A percentile compares a stretch with the other conserved stretches of the same genome.
phyloP scores from a whole-genome alignment of 164 flowering plant species.

The Berberis thunbergii region DNA sequence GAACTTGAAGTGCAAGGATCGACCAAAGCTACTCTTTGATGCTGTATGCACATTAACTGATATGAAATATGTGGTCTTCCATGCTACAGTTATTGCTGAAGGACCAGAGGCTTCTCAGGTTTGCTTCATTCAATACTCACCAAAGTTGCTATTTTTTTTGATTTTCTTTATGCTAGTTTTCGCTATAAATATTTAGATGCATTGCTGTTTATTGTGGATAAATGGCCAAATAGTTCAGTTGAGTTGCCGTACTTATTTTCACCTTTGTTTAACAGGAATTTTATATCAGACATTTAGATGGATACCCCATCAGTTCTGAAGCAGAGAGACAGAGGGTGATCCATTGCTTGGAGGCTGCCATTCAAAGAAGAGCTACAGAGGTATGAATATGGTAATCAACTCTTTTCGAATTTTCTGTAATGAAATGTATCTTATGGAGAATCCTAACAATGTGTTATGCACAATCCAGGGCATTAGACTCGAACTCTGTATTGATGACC shows the following conservation, averaged over 20 bases:
- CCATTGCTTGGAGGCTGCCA: constrained; percentile 1
- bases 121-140: background rate
- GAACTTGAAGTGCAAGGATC: constrained; percentile 54
- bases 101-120: constrained; percentile 40
- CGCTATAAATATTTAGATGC: too few relatives aligned
- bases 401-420: background rate
- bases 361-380: constrained; percentile 2
- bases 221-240: background rate
- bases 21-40: constrained; percentile 72
- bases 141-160: background rate
- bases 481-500: constrained; percentile 2
- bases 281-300: constrained; percentile 3
- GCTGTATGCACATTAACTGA: constrained; percentile 68
- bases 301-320: constrained; percentile 3
- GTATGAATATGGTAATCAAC: background rate
- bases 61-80: constrained; percentile 81
- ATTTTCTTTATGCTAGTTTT: background rate
- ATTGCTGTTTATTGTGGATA: background rate
- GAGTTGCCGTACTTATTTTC: background rate
- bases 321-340: constrained; percentile 3
- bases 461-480: constrained; percentile 3
- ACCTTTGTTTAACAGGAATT: constrained; percentile 1
- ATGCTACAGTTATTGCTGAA: constrained; percentile 55
- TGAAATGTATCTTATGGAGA: background rate
- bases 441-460: background rate